Evolutionary conservation across 306 rosid species (phyloP).

Genomic region (Prunus dulcis): DNA sequence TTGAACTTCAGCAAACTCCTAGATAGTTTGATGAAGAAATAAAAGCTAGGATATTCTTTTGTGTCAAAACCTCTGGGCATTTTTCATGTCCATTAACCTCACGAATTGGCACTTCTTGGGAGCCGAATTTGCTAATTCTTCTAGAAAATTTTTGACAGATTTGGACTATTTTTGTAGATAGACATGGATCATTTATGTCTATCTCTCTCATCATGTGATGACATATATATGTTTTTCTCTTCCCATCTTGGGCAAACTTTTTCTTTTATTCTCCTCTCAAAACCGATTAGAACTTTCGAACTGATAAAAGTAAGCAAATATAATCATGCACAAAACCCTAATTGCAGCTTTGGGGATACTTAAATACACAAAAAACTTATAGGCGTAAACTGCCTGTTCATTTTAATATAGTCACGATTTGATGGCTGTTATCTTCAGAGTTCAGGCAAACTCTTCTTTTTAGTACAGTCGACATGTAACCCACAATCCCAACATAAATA

Average conservation of each 20-base stretch:
- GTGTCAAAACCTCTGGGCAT: no score
- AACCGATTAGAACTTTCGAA: not conserved
- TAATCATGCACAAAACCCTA: not conserved
- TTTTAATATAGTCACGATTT: not conserved
- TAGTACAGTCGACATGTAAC: conserved; percentile 1
- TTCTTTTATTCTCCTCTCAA: not conserved
- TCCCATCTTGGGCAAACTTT: not conserved
- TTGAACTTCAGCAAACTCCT: no score
- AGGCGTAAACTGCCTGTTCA: not conserved
- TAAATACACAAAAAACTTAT: not conserved
- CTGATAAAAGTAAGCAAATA: not conserved
- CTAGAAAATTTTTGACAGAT: no score
- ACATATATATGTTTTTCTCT: no score
- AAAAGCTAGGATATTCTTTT: no score
- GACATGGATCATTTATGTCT: no score
- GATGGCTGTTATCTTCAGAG: conserved; percentile 1
- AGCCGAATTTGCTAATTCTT: no score
- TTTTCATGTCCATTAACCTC: no score
- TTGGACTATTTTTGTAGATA: no score
- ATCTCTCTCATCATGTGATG: no score
- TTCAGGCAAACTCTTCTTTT: conserved; percentile 7
- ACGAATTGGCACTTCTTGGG: no score
- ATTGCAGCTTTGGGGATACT: not conserved
- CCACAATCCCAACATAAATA: conserved; percentile 23
- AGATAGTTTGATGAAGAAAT: no score